Evolutionary conservation across 2,329 filamentous ascomycete genomes (phyloP).

Genomic region (Chlorencoelia australis): DNA sequence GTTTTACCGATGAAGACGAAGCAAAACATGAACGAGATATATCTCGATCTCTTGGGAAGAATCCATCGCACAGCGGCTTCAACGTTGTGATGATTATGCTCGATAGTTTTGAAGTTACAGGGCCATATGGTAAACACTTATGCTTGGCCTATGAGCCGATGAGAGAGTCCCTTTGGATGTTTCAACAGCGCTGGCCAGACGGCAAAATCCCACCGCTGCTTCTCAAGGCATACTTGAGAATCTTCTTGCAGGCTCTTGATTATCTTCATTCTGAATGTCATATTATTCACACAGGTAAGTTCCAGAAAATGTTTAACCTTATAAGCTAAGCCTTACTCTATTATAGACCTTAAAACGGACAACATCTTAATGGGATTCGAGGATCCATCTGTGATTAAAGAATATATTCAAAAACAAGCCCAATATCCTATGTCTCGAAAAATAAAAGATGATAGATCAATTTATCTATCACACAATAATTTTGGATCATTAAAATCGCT

Average conservation of each 20-base stretch:
- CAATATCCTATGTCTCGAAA: conserved; percentile 15
- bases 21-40: conserved; percentile 7
- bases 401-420: conserved; percentile 10
- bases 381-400: conserved; percentile 10
- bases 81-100: conserved; percentile 6
- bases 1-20: conserved; percentile 3
- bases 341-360: conserved; percentile 14
- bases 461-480: conserved; percentile 17
- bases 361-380: conserved; percentile 16
- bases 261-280: conserved; percentile 8
- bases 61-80: conserved; percentile 9
- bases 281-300: conserved; percentile 7
- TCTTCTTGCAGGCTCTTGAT: conserved; percentile 5
- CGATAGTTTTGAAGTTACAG: conserved; percentile 7
- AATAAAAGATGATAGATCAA: conserved; percentile 6
- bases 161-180: conserved; percentile 7
- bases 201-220: background rate
- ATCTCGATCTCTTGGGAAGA: conserved; percentile 2
- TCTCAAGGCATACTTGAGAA: background rate
- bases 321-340: conserved; percentile 2
- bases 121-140: conserved; percentile 7
- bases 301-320: conserved; percentile 1
- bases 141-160: conserved; percentile 12
- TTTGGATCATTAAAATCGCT: conserved; percentile 10
- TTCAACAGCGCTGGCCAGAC: conserved; percentile 5